Conservation (phyloP, 352 stramenopile species). For the Phytophthora sojae region DNA sequence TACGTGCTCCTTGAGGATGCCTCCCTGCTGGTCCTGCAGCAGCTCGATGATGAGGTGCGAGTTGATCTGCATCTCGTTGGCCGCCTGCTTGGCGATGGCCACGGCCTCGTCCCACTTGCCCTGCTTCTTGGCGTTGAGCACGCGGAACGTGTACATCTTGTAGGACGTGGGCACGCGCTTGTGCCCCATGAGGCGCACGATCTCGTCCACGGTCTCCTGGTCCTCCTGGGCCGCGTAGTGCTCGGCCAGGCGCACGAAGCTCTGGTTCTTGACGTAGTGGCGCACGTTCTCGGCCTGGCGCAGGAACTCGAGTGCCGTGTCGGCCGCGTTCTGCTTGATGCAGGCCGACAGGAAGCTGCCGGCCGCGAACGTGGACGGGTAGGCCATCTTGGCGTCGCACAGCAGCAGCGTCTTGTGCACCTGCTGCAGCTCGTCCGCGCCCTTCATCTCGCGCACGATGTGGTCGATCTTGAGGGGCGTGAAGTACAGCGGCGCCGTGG, state of each 20-base stretch:
- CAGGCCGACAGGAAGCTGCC: slow-evolving; percentile 75
- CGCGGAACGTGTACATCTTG: slow-evolving; percentile 83
- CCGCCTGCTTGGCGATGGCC: slow-evolving; percentile 69
- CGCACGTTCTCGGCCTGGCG: slow-evolving; percentile 71
- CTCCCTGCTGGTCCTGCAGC: slow-evolving; percentile 68
- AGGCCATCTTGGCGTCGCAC: slow-evolving; percentile 81
- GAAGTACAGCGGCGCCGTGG: slow-evolving; percentile 81
- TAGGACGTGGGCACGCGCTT: slow-evolving; percentile 58
- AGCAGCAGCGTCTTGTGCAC: slow-evolving; percentile 80
- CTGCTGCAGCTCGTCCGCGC: slow-evolving; percentile 67
- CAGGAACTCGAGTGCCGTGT: slow-evolving; percentile 79
- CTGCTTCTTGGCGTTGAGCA: slow-evolving; percentile 72
- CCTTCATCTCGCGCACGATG: slow-evolving; percentile 85
- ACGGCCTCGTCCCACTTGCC: slow-evolving; percentile 68
- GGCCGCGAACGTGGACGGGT: slow-evolving; percentile 67
- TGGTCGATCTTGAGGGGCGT: slow-evolving; percentile 86
- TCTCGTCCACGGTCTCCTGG: slow-evolving; percentile 66
- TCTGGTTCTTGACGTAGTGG: slow-evolving; percentile 84
- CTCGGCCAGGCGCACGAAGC: slow-evolving; percentile 75
- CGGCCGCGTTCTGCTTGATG: slow-evolving; percentile 62
- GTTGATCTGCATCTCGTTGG: slow-evolving; percentile 77
- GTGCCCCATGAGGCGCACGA: slow-evolving; percentile 58
- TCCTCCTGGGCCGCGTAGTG: slow-evolving; percentile 65
- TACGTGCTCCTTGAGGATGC: slow-evolving; percentile 65
- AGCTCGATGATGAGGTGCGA: slow-evolving; percentile 78